phyloP scores from a whole-genome alignment of 805 yeast genomes.

The Saturnispora diversa region DNA sequence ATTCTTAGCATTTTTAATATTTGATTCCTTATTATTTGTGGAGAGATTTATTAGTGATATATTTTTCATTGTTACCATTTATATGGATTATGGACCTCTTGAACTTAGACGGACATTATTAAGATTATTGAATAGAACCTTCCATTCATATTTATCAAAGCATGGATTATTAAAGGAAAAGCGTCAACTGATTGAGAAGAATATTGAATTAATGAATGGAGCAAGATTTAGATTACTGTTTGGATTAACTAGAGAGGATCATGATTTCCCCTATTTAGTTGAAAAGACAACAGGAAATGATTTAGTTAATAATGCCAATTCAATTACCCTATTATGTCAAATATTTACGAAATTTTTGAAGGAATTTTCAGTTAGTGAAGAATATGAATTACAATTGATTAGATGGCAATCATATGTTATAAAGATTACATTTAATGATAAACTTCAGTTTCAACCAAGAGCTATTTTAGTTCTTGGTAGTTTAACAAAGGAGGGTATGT shows the following conservation, averaged over 20 bases:
- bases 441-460: constrained; percentile 56
- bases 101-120: constrained; percentile 57
- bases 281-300: constrained; percentile 22
- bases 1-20: constrained; percentile 56
- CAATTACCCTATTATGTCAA: constrained; percentile 54
- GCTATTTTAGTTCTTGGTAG: constrained; percentile 66
- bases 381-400: constrained; percentile 48
- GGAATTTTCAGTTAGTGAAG: constrained; percentile 38
- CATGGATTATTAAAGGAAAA: constrained; percentile 39
- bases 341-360: constrained; percentile 45
- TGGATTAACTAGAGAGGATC: constrained; percentile 54
- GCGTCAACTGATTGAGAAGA: constrained; percentile 36
- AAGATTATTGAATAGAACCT: constrained; percentile 53
- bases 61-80: constrained; percentile 55
- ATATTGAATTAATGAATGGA: constrained; percentile 43
- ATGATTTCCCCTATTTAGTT: constrained; percentile 24
- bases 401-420: constrained; percentile 60
- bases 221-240: constrained; percentile 61
- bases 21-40: constrained; percentile 56
- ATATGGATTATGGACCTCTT: constrained; percentile 42
- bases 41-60: constrained; percentile 66
- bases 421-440: constrained; percentile 49
- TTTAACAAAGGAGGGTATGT: constrained; percentile 53
- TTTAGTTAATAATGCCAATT: constrained; percentile 35
- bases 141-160: constrained; percentile 60